Percentiles rank a stretch among this genome's conserved stretches.
These are phyloP conservation scores for Pseudogymnoascus sp. DNA, from an alignment of 2,329 filamentous ascomycete species.

Conservation along the genomic window DNA sequence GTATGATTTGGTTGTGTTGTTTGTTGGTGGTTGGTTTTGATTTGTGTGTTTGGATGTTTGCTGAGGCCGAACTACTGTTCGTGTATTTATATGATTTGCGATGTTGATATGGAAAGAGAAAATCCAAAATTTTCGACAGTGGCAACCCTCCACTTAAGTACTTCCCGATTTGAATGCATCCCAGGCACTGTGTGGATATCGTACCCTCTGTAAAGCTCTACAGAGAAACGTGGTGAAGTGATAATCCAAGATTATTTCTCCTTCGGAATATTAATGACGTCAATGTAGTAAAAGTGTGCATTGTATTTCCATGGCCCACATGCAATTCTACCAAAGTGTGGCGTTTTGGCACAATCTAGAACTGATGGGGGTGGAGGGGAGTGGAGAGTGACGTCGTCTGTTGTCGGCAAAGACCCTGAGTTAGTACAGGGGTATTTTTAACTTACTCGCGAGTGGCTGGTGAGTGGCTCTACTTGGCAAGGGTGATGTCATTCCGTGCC, in stretches of 20 bases:
- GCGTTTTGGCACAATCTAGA: conserved; percentile 2
- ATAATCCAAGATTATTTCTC: background rate
- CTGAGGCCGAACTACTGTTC: background rate
- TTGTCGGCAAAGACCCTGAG: background rate
- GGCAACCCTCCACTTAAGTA: conserved; percentile 1
- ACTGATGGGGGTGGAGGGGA: background rate
- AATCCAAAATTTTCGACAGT: background rate
- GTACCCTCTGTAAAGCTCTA: background rate
- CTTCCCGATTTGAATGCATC: background rate
- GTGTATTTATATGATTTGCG: background rate
- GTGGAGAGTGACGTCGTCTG: background rate
- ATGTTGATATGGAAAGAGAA: conserved; percentile 7
- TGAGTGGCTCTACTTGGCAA: background rate
- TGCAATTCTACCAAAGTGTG: background rate
- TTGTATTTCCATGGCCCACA: background rate
- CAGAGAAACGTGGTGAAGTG: background rate
- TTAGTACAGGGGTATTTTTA: background rate
- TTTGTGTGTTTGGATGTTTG: conserved; percentile 9
- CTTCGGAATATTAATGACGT: background rate
- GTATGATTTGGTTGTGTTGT: conserved; percentile 16
- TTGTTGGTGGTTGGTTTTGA: conserved; percentile 14
- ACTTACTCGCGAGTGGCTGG: conserved; percentile 1
- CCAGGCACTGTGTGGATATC: background rate
- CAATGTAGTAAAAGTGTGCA: conserved; percentile 1
- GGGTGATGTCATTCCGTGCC: background rate